Evolutionary conservation across 345 rosid species (phyloP).

Genomic region (Citrus australasica): DNA sequence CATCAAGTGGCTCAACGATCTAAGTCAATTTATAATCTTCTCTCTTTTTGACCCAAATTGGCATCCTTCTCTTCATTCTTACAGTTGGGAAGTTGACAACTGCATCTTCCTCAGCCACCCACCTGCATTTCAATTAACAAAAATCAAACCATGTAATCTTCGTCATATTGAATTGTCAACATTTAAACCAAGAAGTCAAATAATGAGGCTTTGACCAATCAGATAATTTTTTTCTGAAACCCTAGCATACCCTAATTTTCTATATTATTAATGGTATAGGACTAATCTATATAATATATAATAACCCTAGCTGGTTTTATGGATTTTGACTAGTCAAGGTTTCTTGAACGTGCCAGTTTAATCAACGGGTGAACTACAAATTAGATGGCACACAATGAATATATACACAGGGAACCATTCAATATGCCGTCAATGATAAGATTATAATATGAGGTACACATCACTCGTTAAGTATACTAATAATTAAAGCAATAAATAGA

Average conservation of each 20-base stretch:
- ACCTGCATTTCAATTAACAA: slow-evolving; percentile 37
- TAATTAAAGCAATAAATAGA: background rate
- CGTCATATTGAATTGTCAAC: background rate
- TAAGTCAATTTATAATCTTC: background rate
- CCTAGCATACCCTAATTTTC: background rate
- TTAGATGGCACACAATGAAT: background rate
- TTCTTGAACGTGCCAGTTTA: background rate
- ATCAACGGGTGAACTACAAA: background rate
- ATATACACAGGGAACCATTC: too few relatives aligned
- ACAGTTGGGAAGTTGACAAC: slow-evolving; percentile 90
- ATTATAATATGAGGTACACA: too few relatives aligned
- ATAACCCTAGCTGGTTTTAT: background rate
- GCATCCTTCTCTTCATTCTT: slow-evolving; percentile 84
- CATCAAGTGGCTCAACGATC: background rate
- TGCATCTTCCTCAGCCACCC: slow-evolving; percentile 84
- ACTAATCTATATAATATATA: background rate
- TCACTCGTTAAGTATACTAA: too few relatives aligned
- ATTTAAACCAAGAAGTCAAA: background rate
- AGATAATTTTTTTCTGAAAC: background rate
- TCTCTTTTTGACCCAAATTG: slow-evolving; percentile 77
- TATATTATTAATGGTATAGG: background rate
- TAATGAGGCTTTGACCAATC: background rate
- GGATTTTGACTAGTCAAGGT: slow-evolving; percentile 14
- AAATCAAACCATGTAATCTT: background rate
- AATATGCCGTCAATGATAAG: too few relatives aligned